Base-by-base conservation (phyloP, 2,329 filamentous ascomycete genomes). In the Biscogniauxia marginata region DNA sequence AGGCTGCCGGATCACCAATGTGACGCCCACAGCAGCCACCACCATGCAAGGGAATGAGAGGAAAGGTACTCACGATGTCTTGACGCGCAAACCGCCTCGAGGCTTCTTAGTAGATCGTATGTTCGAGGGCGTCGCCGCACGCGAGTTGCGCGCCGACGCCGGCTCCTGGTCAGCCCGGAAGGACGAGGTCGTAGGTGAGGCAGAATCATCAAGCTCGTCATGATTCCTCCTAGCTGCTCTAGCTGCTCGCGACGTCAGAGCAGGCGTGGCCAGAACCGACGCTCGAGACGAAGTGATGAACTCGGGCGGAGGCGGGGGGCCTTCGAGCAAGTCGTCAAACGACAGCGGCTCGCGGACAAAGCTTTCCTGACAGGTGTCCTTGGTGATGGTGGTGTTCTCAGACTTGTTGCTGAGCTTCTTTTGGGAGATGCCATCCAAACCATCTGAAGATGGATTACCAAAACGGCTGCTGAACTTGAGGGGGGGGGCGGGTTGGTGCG, bases 51-150 rank as follows among this genome's bases (percentile, higher is more conserved):
- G 44, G 57, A 23, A 55, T 25, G 48, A 44, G 50, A 34, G 52
- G 58, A 56, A 57, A 59, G 64, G 63, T 60, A 86, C 85, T 82
- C 76, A 87, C 86, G 87, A 89, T 71, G 80, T 83, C 74, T 89
- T 89, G 68, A 88, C 80, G 63, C 86, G 84, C 57, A 84, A 78
- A 43, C 84, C 85, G 52, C 79, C 81, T 69, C 84, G 82, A 50
- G 79, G 75, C 72, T 82, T 86, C 77, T 86, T 87, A 57, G 77
- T 73, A 25, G 83, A 78, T 44, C 81, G 82, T 53, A 80, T 75
- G 46, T 79, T 75, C 53, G 73, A 77, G 6, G 85, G 86, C 25
- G 86, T 88, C 54, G 77, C 82, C 54, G 84, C 83, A 63, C 85
- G 82, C 25, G 85, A 87, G 62, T 75, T 79, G 48, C 77, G 73